Evolutionary conservation across 257 asterid genomes (phyloP), one percentile per base, ranked within the genome.

Genomic region (Ilex asprella): DNA sequence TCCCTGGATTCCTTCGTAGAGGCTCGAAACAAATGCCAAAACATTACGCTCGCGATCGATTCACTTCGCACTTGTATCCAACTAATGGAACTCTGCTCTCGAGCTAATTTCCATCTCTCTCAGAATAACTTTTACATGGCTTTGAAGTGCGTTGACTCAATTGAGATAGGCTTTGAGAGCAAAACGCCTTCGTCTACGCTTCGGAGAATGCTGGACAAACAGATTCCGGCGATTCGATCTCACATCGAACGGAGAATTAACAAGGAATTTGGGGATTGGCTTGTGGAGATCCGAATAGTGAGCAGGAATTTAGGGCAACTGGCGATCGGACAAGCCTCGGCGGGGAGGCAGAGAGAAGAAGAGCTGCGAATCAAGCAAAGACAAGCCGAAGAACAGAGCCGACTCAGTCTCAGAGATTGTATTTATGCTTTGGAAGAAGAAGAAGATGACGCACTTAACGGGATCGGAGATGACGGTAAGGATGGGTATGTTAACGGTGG

Each of bases 311-410:
- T 92, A 52, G 99, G 99, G 31, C 99, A 92, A 74, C 79, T 89
- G 16, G 97, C 99, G n/a, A 89, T 92, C 30, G 97, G 99, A 12
- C 99, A 92, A 75, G 99, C 99, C 30, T 89, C 99, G 0, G 96
- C 99, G 2, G 91, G 85, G 27, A 80, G 99, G 50, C 97, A 89
- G 75, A 81, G 99, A 56, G 99, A 89, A 68, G 99, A 92, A 64
- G 99, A 92, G 73, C 75, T 87, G 51, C 75, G 97, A 76, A 81
- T 85, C 61, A 89, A 87, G 67, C 99, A 92, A 79, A 79, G 99
- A 54, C 86, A 89, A 72, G 99, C 97, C 15, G 99, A 92, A 87
- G 99, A 92, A 73, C 97, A 92, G 76, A 92, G 95, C 69, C 79
- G 96, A 71, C 86, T 92, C 53, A 89, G 96, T 78, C 70, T 82